Evolutionary conservation across 768 basidiomycete species (phyloP).

Genomic region (Podaxis mareebaensis): DNA sequence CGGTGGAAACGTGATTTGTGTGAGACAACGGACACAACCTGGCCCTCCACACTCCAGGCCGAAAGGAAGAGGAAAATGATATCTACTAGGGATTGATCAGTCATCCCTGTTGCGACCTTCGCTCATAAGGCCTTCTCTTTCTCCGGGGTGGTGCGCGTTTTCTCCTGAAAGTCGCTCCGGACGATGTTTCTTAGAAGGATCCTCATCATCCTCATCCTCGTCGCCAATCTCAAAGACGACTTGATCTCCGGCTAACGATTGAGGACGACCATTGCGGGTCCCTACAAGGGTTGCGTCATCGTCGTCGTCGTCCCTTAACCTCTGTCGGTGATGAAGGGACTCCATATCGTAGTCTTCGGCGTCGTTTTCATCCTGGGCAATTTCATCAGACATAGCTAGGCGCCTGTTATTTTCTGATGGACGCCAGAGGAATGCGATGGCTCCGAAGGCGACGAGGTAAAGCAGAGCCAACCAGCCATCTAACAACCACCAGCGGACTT

Average conservation of each 20-base stretch:
- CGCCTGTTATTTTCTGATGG: slow-evolving; percentile 89
- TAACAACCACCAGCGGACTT: slow-evolving; percentile 90
- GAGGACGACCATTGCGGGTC: slow-evolving; percentile 48
- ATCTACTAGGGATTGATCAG: slow-evolving; percentile 14
- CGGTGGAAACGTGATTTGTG: slow-evolving; percentile 10
- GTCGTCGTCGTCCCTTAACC: slow-evolving; percentile 56
- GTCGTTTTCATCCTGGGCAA: slow-evolving; percentile 93
- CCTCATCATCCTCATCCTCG: slow-evolving; percentile 61
- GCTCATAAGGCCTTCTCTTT: slow-evolving; percentile 68
- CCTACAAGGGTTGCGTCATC: slow-evolving; percentile 78
- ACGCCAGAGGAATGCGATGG: slow-evolving; percentile 90
- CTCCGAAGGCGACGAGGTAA: slow-evolving; percentile 77
- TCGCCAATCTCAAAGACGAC: slow-evolving; percentile 94
- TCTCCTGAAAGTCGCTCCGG: slow-evolving; percentile 46
- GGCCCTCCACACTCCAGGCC: not conserved
- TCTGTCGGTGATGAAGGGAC: slow-evolving; percentile 58
- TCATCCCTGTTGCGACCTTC: slow-evolving; percentile 20
- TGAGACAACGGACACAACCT: not conserved
- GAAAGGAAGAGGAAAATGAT: not conserved
- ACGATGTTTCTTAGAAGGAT: slow-evolving; percentile 50
- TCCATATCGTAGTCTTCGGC: slow-evolving; percentile 93
- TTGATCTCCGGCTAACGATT: slow-evolving; percentile 56
- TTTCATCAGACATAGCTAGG: slow-evolving; percentile 95
- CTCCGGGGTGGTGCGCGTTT: slow-evolving; percentile 48
- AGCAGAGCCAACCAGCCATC: slow-evolving; percentile 93